Evolutionary conservation across 2,329 filamentous ascomycete genomes (phyloP).

Genomic region (Arthrobotrys musiformis): DNA sequence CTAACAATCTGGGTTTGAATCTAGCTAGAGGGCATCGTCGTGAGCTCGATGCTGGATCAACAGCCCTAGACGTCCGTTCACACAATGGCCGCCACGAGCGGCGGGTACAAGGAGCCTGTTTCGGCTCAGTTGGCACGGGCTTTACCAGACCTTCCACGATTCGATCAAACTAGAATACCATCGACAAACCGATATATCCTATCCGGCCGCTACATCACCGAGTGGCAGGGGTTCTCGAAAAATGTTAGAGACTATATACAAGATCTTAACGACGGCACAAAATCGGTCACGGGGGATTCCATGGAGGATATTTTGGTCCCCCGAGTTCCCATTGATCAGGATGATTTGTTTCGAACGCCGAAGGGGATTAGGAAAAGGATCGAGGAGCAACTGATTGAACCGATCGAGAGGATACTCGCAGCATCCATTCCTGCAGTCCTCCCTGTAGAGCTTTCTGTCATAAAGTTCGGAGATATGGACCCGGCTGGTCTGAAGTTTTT

Average conservation of each 20-base stretch:
- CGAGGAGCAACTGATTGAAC: conserved; percentile 3
- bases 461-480: neutral
- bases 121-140: conserved; percentile 7
- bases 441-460: neutral
- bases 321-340: neutral
- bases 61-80: neutral
- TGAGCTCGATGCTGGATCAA: neutral
- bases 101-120: conserved; percentile 16
- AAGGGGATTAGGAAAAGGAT: neutral
- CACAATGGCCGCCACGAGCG: conserved; percentile 13
- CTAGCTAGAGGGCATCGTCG: neutral
- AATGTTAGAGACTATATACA: conserved; percentile 12
- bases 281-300: conserved; percentile 3
- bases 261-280: neutral
- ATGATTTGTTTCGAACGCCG: neutral
- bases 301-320: conserved; percentile 12
- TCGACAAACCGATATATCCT: conserved; percentile 1
- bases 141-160: conserved; percentile 6
- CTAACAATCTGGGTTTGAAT: neutral
- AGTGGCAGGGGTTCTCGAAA: conserved; percentile 11
- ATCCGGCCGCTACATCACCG: neutral
- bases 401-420: conserved; percentile 10
- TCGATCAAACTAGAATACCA: neutral
- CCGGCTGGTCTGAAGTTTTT: neutral
- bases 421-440: neutral